Percentiles rank a stretch among this genome's conserved stretches.
These are phyloP conservation scores for Aspergillus alliaceus DNA, from an alignment of 2,329 filamentous ascomycete species.

Conservation along the genomic window DNA sequence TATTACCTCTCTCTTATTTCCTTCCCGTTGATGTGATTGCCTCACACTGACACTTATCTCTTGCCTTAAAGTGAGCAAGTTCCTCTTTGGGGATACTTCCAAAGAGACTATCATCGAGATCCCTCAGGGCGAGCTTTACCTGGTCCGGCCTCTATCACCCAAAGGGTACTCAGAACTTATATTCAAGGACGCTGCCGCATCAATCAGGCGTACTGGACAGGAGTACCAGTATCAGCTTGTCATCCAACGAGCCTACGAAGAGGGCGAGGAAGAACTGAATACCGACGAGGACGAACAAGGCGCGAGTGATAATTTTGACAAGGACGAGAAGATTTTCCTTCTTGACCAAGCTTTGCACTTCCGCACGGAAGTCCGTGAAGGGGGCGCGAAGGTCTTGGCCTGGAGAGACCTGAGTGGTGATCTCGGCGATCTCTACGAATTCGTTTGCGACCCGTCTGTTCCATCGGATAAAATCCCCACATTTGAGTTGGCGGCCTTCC, in stretches of 20 bases:
- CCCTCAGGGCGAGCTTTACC: conserved; percentile 92
- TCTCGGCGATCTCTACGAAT: conserved; percentile 93
- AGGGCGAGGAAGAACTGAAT: conserved; percentile 90
- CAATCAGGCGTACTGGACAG: conserved; percentile 87
- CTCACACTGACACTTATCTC: conserved; percentile 2
- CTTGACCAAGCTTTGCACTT: conserved; percentile 92
- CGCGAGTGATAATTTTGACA: conserved; percentile 76
- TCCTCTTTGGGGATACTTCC: conserved; percentile 83
- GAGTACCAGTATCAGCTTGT: conserved; percentile 98
- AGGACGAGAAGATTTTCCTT: conserved; percentile 95
- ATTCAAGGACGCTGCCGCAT: conserved; percentile 93
- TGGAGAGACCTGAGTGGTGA: conserved; percentile 96
- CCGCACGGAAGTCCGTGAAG: conserved; percentile 76
- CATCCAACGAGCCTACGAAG: conserved; percentile 92
- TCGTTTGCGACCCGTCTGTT: conserved; percentile 81
- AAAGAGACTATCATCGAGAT: conserved; percentile 95
- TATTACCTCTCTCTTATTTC: neutral
- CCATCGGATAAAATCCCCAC: conserved; percentile 69
- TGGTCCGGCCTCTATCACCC: conserved; percentile 89
- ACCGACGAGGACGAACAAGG: conserved; percentile 87
- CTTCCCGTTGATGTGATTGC: neutral
- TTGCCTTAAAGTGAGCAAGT: conserved; percentile 70
- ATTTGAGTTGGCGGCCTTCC: conserved; percentile 78
- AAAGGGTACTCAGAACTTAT: conserved; percentile 99
- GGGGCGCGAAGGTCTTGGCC: conserved; percentile 81